phyloP scores from a whole-genome alignment of 2,329 filamentous ascomycete genomes.

The Dryadomyces sulphureus region DNA sequence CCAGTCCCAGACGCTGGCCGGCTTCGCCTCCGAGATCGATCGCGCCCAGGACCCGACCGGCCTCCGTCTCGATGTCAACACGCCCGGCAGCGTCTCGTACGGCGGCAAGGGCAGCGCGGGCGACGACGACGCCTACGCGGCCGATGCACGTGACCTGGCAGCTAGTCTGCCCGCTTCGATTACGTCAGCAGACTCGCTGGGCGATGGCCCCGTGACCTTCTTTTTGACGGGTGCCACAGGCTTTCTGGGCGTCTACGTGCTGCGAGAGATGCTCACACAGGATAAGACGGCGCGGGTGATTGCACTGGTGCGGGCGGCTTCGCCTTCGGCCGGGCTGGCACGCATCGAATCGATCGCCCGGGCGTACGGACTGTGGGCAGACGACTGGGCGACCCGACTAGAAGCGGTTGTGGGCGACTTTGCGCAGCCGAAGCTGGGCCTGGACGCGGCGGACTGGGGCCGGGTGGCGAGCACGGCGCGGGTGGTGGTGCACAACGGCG shows the following conservation, averaged over 20 bases:
- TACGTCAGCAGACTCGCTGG: constrained; percentile 10
- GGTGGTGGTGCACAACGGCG: constrained; percentile 69
- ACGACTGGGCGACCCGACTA: constrained; percentile 29
- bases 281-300: no score
- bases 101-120: not conserved
- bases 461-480: constrained; percentile 51
- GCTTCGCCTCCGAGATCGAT: constrained; percentile 33
- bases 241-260: constrained; percentile 71
- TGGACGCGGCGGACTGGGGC: constrained; percentile 53
- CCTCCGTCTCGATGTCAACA: constrained; percentile 8
- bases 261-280: constrained; percentile 50
- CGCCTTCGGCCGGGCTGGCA: constrained; percentile 50
- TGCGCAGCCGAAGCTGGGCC: constrained; percentile 54
- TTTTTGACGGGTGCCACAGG: constrained; percentile 84
- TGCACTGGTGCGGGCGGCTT: constrained; percentile 49
- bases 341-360: constrained; percentile 53
- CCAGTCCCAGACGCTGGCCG: constrained; percentile 38
- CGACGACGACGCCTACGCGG: constrained; percentile 10
- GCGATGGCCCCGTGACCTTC: constrained; percentile 31
- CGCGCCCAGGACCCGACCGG: constrained; percentile 10
- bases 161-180: constrained; percentile 28
- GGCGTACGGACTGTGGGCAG: constrained; percentile 68
- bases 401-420: constrained; percentile 61
- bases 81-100: not conserved
- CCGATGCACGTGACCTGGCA: constrained; percentile 23